Base-by-base conservation (phyloP, 1,139 yeast genomes). In the Geotrichum histeridarum region DNA sequence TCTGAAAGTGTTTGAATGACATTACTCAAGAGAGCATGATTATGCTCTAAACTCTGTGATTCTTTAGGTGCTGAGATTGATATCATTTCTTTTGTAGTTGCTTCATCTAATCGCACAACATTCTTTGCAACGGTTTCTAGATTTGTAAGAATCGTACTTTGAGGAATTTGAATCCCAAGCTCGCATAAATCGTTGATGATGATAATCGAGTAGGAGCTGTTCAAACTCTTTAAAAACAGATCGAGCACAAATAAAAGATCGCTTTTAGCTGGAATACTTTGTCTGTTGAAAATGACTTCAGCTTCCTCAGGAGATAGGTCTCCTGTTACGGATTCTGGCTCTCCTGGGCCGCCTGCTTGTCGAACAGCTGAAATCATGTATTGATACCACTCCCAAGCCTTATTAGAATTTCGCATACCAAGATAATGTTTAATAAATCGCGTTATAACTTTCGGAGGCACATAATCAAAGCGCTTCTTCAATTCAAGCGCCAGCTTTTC, bases 381-480 rank as follows among this genome's bases (percentile, higher is more conserved):
- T 8, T 57, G 37, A 41, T 58, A 59, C 68, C 68, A 66, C 27
- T 46, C 45, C 47, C 57, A 54, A 15, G 62, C 56, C 27, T 47
- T 45, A 5, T 56, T 59, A 5, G 51, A 27, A 42, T 61, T 58
- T 7, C 58, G 57, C 35, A 57, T 50, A 9, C 55, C 58, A 8
- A 58, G 49, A 43, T 65, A 64, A 7, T 57, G 55, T 14, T 57
- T 48, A 8, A 66, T 54, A 48, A 65, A 64, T 33, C 66, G 63
- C 17, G 59, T 14, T 2, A 58, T 54, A 18, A 64, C 60, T 46
- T 56, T 58, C 1, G 69, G 69, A 18, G 68, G 63, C 4, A 65
- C 57, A 39, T 62, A 60, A 2, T 56, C 57, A 27, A 55, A 53
- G 46, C 51, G 41, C 2, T 54, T 35, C 8, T 50, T 39, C 59